Evolutionary conservation across 805 yeast genomes (phyloP), one percentile per base, ranked within the genome.

Genomic region (Barnettozyma wickerhamii): DNA sequence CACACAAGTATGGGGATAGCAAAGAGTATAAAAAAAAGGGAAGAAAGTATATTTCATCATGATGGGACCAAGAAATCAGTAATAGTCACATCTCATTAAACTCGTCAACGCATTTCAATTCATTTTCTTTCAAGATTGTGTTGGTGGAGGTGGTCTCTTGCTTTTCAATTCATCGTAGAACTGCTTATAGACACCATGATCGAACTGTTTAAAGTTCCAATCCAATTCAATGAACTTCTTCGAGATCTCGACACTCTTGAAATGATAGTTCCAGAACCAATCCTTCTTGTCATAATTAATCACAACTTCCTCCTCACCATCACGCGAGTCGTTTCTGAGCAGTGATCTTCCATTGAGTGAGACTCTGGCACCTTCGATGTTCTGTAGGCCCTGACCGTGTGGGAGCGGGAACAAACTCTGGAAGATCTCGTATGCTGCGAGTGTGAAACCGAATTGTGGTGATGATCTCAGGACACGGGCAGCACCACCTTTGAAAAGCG

Each of bases 381-480:
- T 57, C 26, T 47, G 35, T 35, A 55, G 33, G 2, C 50, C 56
- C 23, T 41, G 61, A 36, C 55, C 55, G 40, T 60, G 46, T 15
- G 38, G 79, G 49, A 84, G 74, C 35, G 96, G 96, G 64, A 88
- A 69, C 54, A 81, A 55, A 35, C 72, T 76, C 61, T 91, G 95
- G 63, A 91, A 80, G 26, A 93, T 64, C 64, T 91, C 99, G 65
- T 93, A 91, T 19, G 96, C 90, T n/a, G 98, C 98, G 55, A 91
- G 74, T 6, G 99, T 91, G 66, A 90, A 90, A 41, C 98, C 99
- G 63, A 91, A 91, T 65, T 91, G 99, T 7, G 99, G 99, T 1
- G 97, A 89, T 5, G 97, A 90, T 65, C 98, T 77, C 56, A 89
- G 71, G 30, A 91, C 89, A 64, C 99, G 79, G 6, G 98, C 98